Conservation (phyloP, 78 protist species). For the Chrysochromulina parva region DNA sequence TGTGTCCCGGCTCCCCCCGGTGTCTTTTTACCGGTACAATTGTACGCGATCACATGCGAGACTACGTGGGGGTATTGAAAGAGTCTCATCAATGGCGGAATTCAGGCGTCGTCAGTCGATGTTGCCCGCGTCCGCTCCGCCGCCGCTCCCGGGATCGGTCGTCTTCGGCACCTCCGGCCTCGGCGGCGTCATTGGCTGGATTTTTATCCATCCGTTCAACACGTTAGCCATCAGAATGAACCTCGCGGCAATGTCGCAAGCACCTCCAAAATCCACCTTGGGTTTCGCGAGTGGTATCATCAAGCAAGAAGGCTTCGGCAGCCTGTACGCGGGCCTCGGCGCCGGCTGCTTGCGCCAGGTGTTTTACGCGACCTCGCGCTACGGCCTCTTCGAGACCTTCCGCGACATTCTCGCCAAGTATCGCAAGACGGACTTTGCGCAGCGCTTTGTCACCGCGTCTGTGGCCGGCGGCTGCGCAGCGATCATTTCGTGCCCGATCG, state of each 20-base stretch:
- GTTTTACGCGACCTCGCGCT: constrained; percentile 38
- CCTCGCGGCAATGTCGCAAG: neutral
- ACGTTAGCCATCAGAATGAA: constrained; percentile 43
- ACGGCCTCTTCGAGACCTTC: constrained; percentile 43
- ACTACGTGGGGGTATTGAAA: too few relatives aligned
- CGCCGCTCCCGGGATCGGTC: constrained; percentile 10
- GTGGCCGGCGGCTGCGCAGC: constrained; percentile 40
- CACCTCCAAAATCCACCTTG: neutral
- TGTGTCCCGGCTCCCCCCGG: too few relatives aligned
- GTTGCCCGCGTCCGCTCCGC: neutral
- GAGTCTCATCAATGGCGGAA: too few relatives aligned
- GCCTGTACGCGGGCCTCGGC: constrained; percentile 34
- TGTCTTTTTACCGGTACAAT: too few relatives aligned
- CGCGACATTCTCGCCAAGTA: constrained; percentile 16
- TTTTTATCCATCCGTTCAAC: constrained; percentile 33
- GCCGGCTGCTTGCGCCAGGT: constrained; percentile 44
- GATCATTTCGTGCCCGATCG: constrained; percentile 42
- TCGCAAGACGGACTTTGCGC: constrained; percentile 30
- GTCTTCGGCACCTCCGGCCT: constrained; percentile 36
- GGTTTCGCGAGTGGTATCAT: neutral
- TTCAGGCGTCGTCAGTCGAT: too few relatives aligned
- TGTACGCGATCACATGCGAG: too few relatives aligned
- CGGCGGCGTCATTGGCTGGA: constrained; percentile 36
- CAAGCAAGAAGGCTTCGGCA: constrained; percentile 17
- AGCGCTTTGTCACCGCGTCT: constrained; percentile 17